These are phyloP conservation scores for Murraya koenigii DNA, from an alignment of 345 rosid species.

Conservation along the genomic window DNA sequence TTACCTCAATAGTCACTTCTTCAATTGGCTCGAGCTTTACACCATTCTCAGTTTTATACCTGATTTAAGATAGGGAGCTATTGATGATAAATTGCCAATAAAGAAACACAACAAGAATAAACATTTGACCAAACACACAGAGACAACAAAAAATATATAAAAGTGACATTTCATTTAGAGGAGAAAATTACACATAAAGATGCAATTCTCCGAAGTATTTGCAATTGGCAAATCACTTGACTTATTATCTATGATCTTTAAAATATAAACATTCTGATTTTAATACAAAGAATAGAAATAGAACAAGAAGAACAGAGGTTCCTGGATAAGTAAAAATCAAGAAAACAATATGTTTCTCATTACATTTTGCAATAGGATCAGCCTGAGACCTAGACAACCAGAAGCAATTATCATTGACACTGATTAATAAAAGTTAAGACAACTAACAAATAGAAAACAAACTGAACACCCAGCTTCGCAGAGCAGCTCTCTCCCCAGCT, in stretches of 20 bases:
- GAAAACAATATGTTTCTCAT: background rate
- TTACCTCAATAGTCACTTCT: slow-evolving; percentile 88
- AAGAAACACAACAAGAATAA: background rate
- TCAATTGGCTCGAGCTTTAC: slow-evolving; percentile 91
- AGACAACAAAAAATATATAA: background rate
- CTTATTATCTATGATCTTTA: background rate
- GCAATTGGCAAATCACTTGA: background rate
- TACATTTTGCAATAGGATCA: background rate
- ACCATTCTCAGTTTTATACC: slow-evolving; percentile 74
- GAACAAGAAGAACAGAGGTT: background rate
- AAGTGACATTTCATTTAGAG: background rate
- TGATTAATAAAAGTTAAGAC: background rate
- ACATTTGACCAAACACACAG: background rate
- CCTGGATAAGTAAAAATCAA: background rate
- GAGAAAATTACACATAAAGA: background rate
- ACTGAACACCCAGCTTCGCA: too few relatives aligned
- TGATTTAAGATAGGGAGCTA: slow-evolving; percentile 29
- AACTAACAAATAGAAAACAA: background rate
- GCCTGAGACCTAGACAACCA: background rate
- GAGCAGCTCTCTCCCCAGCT: too few relatives aligned
- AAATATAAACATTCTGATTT: background rate
- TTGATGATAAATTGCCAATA: background rate
- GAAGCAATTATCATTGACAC: background rate
- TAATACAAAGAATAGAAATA: background rate
- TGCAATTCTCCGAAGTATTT: background rate